These are phyloP conservation scores for Bretschneidera sinensis DNA, from an alignment of 345 rosid genomes.

Conservation along the genomic window DNA sequence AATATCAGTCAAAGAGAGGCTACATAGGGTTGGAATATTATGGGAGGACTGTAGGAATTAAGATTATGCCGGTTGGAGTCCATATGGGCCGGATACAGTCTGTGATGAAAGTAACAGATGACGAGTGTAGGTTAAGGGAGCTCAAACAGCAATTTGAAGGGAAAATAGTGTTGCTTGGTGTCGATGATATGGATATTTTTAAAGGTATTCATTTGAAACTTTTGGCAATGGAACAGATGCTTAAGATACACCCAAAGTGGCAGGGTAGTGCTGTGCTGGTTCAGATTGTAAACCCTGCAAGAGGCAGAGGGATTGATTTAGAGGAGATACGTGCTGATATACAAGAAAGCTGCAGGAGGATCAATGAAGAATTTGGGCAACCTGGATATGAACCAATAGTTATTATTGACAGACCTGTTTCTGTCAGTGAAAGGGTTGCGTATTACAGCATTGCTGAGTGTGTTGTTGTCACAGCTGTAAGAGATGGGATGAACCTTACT, in stretches of 20 bases:
- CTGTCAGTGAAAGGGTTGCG: slow-evolving; percentile 25
- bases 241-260: slow-evolving; percentile 28
- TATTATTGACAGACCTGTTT: slow-evolving; percentile 27
- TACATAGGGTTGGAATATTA: too few relatives aligned
- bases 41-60: slow-evolving; percentile 40
- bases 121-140: slow-evolving; percentile 30
- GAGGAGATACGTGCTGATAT: slow-evolving; percentile 25
- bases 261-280: slow-evolving; percentile 36
- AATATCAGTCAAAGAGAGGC: slow-evolving; percentile 36
- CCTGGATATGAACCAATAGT: slow-evolving; percentile 35
- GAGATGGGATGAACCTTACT: slow-evolving; percentile 40
- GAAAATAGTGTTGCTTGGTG: slow-evolving; percentile 33
- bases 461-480: slow-evolving; percentile 35
- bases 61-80: slow-evolving; percentile 38
- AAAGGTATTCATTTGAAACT: slow-evolving; percentile 34
- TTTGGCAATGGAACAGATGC: slow-evolving; percentile 39
- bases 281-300: slow-evolving; percentile 34
- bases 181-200: slow-evolving; percentile 36
- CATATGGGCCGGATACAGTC: slow-evolving; percentile 35
- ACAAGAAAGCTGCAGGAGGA: slow-evolving; percentile 30
- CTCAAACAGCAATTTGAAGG: slow-evolving; percentile 30
- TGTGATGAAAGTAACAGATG: slow-evolving; percentile 33
- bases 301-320: slow-evolving; percentile 30
- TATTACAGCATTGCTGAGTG: slow-evolving; percentile 35
- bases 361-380: slow-evolving; percentile 29